Percentiles rank a stretch among this genome's conserved stretches.
Conservation (phyloP, 2,329 filamentous ascomycete genomes). For the Penicillium sp. region DNA sequence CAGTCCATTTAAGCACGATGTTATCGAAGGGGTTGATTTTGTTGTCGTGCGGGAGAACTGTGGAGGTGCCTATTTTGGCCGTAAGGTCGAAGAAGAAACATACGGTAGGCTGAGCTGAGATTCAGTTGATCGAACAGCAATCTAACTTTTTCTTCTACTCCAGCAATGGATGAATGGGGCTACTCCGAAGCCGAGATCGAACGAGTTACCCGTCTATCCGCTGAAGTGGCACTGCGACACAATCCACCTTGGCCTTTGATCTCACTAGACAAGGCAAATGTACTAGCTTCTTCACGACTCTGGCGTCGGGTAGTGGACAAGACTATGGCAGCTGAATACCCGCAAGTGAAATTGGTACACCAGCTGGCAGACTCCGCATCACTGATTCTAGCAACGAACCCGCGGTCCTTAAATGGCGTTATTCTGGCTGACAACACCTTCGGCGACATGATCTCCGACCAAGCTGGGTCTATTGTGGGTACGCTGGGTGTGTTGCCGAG, state of each 20-base stretch:
- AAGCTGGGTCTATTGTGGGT: conserved; percentile 85
- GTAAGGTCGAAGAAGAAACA: conserved; percentile 39
- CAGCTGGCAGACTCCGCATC: conserved; percentile 89
- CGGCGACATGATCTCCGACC: conserved; percentile 89
- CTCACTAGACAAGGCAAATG: conserved; percentile 91
- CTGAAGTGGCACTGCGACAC: conserved; percentile 70
- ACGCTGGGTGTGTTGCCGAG: conserved; percentile 81
- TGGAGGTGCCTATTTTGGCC: conserved; percentile 45
- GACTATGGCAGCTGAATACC: conserved; percentile 79
- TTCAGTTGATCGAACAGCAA: conserved; percentile 22
- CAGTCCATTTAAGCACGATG: conserved; percentile 76
- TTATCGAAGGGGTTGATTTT: conserved; percentile 83
- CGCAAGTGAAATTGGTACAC: conserved; percentile 74
- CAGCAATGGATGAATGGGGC: conserved; percentile 72
- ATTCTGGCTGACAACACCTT: conserved; percentile 88
- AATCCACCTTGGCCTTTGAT: conserved; percentile 72
- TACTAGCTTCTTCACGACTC: conserved; percentile 78
- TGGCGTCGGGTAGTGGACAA: conserved; percentile 82
- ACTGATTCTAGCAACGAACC: conserved; percentile 91
- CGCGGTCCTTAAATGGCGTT: conserved; percentile 76
- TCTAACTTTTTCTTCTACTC: neutral
- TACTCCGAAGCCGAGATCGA: conserved; percentile 80
- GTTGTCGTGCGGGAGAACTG: conserved; percentile 53
- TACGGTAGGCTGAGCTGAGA: conserved; percentile 30
- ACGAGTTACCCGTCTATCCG: conserved; percentile 75